These are phyloP conservation scores for Lenwebbia sp. DNA, from an alignment of 345 rosid species.

Conservation along the genomic window DNA sequence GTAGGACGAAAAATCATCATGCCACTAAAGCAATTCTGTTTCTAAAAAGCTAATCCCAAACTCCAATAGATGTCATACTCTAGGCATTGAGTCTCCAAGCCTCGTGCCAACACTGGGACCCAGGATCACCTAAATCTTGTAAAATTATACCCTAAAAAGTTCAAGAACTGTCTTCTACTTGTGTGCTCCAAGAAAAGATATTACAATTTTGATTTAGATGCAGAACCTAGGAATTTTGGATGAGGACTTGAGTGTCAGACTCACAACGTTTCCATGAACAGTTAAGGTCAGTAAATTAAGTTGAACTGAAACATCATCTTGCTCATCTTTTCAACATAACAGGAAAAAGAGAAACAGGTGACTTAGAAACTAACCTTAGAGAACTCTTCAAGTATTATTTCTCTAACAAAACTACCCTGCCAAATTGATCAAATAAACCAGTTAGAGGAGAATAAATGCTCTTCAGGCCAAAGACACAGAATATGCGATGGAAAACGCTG, in stretches of 20 bases:
- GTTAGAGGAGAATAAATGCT: background rate
- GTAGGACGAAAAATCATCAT: background rate
- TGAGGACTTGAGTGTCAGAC: background rate
- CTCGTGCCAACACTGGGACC: background rate
- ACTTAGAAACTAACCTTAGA: conserved; percentile 50
- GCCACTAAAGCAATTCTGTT: background rate
- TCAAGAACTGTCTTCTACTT: background rate
- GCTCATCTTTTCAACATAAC: background rate
- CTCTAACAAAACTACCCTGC: conserved; percentile 84
- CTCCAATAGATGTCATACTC: background rate
- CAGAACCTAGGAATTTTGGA: background rate
- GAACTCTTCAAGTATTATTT: conserved; percentile 71
- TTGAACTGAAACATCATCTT: background rate
- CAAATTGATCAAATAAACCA: conserved; percentile 5
- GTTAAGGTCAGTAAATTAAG: background rate
- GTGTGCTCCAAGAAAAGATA: background rate
- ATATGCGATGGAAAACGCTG: background rate
- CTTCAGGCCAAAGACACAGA: background rate
- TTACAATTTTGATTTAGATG: background rate
- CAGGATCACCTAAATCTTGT: background rate
- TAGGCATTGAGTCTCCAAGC: background rate
- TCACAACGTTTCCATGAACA: background rate
- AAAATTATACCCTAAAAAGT: background rate
- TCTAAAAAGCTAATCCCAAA: background rate
- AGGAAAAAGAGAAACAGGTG: background rate